These are phyloP conservation scores for Hyaloscypha bicolor DNA, from an alignment of 495 filamentous ascomycete genomes.

Conservation along the genomic window DNA sequence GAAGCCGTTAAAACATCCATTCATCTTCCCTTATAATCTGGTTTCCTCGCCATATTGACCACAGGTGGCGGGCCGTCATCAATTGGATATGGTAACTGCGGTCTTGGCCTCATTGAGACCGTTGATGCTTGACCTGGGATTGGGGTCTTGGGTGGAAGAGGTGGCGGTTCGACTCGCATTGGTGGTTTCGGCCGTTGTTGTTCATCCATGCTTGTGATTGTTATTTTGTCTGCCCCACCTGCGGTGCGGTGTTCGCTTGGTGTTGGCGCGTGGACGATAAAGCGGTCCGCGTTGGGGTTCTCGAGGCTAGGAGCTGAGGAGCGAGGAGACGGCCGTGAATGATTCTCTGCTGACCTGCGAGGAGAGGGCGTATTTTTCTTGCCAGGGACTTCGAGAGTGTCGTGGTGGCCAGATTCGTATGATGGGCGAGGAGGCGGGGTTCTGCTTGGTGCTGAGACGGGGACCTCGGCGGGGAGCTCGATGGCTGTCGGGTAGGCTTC, in stretches of 20 bases:
- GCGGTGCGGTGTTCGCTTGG: conserved; percentile 51
- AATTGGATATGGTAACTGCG: conserved; percentile 71
- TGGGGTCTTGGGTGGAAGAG: conserved; percentile 84
- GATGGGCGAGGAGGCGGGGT: conserved; percentile 28
- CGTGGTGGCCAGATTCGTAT: conserved; percentile 34
- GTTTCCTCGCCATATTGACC: conserved; percentile 85
- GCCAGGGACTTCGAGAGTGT: conserved; percentile 37
- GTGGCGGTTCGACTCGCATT: conserved; percentile 65
- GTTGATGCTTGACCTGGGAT: conserved; percentile 53
- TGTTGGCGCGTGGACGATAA: conserved; percentile 54
- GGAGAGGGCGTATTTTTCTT: conserved; percentile 36
- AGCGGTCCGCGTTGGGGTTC: conserved; percentile 44
- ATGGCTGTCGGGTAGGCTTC: conserved; percentile 55
- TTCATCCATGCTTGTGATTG: conserved; percentile 60
- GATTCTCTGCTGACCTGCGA: conserved; percentile 32
- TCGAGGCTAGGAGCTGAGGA: neutral
- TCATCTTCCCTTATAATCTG: conserved; percentile 55
- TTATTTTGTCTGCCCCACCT: conserved; percentile 60
- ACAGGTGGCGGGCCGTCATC: conserved; percentile 80
- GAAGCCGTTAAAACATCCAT: neutral
- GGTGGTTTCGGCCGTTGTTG: conserved; percentile 43
- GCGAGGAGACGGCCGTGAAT: conserved; percentile 10
- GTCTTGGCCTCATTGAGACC: conserved; percentile 18
- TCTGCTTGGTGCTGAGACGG: conserved; percentile 30
- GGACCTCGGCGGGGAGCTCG: conserved; percentile 65